Percentiles rank a stretch among this genome's conserved stretches.
phyloP scores from a whole-genome alignment of 1,139 yeast species.

The Magnusiomyces suaveolens region DNA sequence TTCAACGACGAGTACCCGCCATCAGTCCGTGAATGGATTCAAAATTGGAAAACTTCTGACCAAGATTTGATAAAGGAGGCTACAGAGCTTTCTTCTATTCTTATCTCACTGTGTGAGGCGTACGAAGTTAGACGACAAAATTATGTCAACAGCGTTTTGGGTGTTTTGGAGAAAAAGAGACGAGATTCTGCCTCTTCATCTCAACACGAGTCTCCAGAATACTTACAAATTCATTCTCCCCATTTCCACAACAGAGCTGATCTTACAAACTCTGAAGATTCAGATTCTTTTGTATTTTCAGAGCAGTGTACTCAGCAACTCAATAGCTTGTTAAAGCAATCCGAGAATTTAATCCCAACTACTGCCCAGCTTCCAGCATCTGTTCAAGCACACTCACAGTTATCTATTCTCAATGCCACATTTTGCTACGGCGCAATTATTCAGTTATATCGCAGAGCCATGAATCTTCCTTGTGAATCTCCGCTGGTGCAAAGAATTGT shows the following conservation, averaged over 20 bases:
- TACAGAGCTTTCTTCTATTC: conserved; percentile 20
- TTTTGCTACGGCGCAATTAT: conserved; percentile 45
- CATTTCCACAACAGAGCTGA: not conserved
- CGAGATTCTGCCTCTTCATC: conserved; percentile 1
- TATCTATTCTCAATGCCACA: conserved; percentile 42
- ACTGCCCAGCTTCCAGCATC: conserved; percentile 8
- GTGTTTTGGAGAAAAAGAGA: conserved; percentile 4
- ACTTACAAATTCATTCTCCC: not conserved
- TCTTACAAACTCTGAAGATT: not conserved
- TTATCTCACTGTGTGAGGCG: conserved; percentile 21
- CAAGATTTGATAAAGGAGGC: conserved; percentile 21
- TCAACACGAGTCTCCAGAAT: not conserved
- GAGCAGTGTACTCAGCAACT: not conserved
- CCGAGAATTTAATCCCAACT: not conserved
- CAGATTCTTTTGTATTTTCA: conserved; percentile 3
- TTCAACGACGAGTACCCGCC: not conserved
- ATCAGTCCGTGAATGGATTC: not conserved
- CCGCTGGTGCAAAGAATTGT: conserved; percentile 40
- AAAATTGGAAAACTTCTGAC: conserved; percentile 9
- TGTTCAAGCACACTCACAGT: conserved; percentile 32
- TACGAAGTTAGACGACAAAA: conserved; percentile 16
- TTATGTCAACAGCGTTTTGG: conserved; percentile 13
- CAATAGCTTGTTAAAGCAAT: not conserved
- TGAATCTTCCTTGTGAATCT: conserved; percentile 39
- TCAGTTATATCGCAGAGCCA: conserved; percentile 44